Evolutionary conservation across 257 asterid genomes (phyloP).

Genomic region (Solanum etuberosum): DNA sequence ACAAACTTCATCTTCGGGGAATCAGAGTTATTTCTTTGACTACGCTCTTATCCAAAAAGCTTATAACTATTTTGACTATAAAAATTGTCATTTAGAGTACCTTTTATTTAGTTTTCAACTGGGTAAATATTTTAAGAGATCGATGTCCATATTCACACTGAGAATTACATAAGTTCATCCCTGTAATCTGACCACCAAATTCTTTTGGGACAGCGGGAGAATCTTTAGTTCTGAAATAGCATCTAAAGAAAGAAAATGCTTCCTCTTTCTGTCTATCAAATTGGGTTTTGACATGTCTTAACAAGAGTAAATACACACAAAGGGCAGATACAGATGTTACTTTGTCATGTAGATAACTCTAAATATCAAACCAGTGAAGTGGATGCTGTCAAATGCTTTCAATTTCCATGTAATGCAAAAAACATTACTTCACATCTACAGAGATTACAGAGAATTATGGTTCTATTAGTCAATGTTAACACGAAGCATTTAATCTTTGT

Average conservation of each 20-base stretch:
- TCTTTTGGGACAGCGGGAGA: not conserved
- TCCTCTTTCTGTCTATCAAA: not conserved
- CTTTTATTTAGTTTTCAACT: not conserved
- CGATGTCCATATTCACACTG: not conserved
- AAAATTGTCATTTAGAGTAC: not conserved
- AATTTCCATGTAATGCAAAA: not conserved
- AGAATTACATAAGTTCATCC: not conserved
- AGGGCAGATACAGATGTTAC: not conserved
- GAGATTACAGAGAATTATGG: not conserved
- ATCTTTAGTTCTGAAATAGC: not conserved
- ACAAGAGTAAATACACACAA: not conserved
- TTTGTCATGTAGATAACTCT: not conserved
- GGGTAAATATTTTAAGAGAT: not conserved
- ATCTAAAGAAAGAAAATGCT: not conserved
- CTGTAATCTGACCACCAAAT: not conserved
- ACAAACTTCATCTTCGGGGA: not conserved
- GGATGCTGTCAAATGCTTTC: not conserved
- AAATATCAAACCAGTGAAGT: not conserved
- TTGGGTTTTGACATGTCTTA: not conserved
- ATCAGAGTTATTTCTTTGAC: not conserved
- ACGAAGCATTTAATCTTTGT: not conserved
- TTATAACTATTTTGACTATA: not conserved
- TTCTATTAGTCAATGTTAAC: not conserved
- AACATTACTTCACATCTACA: not conserved
- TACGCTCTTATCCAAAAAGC: not conserved